Percentiles rank a stretch among this genome's conserved stretches.
phyloP scores from a whole-genome alignment of 73 alveolate genomes.

The Paramecium bursaria region DNA sequence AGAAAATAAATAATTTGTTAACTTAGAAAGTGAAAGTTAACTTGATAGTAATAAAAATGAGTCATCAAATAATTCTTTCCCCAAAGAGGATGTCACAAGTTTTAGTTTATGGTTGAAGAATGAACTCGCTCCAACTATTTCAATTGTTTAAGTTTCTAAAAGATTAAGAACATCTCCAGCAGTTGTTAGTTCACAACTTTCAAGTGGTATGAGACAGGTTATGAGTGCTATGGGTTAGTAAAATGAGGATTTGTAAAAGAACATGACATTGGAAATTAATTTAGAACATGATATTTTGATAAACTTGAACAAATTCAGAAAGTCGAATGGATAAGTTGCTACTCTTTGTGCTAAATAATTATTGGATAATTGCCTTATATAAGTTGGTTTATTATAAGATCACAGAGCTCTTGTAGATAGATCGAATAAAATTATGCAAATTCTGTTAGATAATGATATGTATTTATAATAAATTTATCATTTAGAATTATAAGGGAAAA shows the following conservation, averaged over 20 bases:
- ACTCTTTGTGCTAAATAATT: conserved; percentile 64
- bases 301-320: conserved; percentile 75
- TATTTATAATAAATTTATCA: neutral
- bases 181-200: conserved; percentile 73
- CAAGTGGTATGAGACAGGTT: conserved; percentile 80
- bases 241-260: conserved; percentile 48
- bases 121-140: conserved; percentile 75
- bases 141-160: conserved; percentile 80
- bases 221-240: conserved; percentile 76
- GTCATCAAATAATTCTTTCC: conserved; percentile 67
- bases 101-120: conserved; percentile 87
- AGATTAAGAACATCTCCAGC: conserved; percentile 84
- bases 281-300: conserved; percentile 74
- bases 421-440: conserved; percentile 64
- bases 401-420: conserved; percentile 65
- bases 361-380: conserved; percentile 73
- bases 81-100: conserved; percentile 81
- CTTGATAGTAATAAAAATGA: conserved; percentile 44
- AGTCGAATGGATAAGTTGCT: conserved; percentile 73
- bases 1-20: conserved; percentile 77
- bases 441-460: conserved; percentile 49
- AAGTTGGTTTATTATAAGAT: conserved; percentile 70
- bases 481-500: neutral
- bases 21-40: conserved; percentile 75
- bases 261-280: conserved; percentile 79